Base-by-base conservation (phyloP, 176 grass and related monocot species). In the Lolium rigidum region DNA sequence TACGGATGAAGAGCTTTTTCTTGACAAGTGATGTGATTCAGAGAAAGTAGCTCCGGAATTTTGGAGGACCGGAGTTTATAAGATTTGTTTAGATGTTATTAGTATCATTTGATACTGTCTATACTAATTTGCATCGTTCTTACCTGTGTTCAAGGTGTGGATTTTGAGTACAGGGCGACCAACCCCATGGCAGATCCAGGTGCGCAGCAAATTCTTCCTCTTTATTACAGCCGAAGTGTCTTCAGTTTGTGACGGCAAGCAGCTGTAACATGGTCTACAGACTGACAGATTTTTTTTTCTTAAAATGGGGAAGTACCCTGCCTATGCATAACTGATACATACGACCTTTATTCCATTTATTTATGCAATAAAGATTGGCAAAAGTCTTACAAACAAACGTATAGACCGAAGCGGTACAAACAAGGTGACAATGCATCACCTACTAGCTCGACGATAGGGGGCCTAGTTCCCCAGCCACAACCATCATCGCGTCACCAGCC, bases 141-240 rank as follows among this genome's bases (percentile, higher is more conserved):
- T 74, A 11, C 15, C 7, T 35, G 3, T 74, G 10, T 69, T 20
- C 13, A 75, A 93, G 92, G 92, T 55, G 63, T 93, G 83, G 86
- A 88, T 37, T 93, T 90, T 21, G 92, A 90, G 86, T 93, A 93
- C 86, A 90, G 86, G 74, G 88, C 88, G 37, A 86, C 90, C 64
- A 80, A 78, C 54, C 76, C 90, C 20, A 89, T 88, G 35, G 69
- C 49, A 64, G 49, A 86, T 90, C 73, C 88, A 80, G 86, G 92
- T 93, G 55, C 37, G 62, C 35, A 58, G 28, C 31, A 39, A 13
- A 58, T 13, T 58, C 52, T 41, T 78, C 10, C 11, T n/a, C 18
- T 13, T 58, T 78, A 4, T 43, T 78, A 60, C 55, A 24, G 20
- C 12, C 5, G 13, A 17, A 43, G 11, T 7, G 31, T 78, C 18